Conservation (phyloP, 2,329 filamentous ascomycete genomes). For the Fusarium equiseti region DNA sequence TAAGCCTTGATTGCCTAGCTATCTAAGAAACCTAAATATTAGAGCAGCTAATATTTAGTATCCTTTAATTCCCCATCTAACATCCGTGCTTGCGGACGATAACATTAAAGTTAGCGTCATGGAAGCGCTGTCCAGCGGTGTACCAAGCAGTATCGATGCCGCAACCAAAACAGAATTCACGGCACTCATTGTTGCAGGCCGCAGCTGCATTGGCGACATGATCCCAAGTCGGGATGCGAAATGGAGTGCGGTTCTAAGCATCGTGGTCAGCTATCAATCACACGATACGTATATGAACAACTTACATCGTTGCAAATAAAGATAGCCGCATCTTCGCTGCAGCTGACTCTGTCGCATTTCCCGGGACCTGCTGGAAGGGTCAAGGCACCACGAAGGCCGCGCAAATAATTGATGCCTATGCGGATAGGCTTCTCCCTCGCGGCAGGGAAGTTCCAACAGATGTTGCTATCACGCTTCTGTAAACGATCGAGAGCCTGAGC, state of each 20-base stretch:
- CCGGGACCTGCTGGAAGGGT: not conserved
- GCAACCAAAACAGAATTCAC: not conserved
- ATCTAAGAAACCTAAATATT: not conserved
- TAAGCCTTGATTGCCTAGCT: too few species aligned
- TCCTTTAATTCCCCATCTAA: not conserved
- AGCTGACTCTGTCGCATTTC: not conserved
- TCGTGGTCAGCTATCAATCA: not conserved
- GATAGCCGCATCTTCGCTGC: not conserved
- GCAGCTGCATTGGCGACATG: not conserved
- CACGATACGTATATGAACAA: too few species aligned
- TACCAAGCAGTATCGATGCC: not conserved
- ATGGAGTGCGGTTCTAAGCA: not conserved
- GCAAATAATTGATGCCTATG: not conserved
- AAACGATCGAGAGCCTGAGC: not conserved
- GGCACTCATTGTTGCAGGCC: not conserved
- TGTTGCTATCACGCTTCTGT: not conserved
- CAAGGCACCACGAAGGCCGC: not conserved
- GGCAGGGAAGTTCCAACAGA: not conserved
- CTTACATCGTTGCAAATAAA: not conserved
- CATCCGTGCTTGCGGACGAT: not conserved
- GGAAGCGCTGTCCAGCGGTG: not conserved
- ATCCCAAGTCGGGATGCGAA: not conserved
- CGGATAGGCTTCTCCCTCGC: accelerated
- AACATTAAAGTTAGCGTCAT: not conserved
- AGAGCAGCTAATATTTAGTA: accelerated